phyloP scores from a whole-genome alignment of 2,329 filamentous ascomycete species.

The Mycosphaerella sp. region DNA sequence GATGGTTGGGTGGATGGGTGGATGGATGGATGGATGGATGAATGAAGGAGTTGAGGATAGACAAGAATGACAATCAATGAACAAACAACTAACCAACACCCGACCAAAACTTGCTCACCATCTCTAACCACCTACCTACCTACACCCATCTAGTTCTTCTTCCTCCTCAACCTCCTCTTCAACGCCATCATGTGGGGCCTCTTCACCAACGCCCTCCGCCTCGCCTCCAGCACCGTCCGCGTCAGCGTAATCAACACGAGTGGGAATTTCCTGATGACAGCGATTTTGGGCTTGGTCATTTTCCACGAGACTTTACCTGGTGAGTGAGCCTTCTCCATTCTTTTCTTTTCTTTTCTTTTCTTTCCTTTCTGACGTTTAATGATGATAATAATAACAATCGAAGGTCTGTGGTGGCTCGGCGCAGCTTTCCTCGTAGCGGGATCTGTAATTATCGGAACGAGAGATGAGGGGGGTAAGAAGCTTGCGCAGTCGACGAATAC shows the following conservation, averaged over 20 bases:
- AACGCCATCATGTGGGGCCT: conserved; percentile 80
- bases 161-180: conserved; percentile 66
- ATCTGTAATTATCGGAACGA: conserved; percentile 69
- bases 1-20: too few species aligned
- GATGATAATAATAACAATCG: neutral
- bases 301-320: conserved; percentile 65
- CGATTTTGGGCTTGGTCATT: conserved; percentile 61
- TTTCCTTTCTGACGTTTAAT: neutral
- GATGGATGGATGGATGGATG: too few species aligned
- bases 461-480: conserved; percentile 51
- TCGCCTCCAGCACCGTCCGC: conserved; percentile 68
- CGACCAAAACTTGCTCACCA: too few species aligned
- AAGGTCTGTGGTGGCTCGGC: conserved; percentile 66
- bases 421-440: conserved; percentile 66
- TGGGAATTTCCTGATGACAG: conserved; percentile 73
- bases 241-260: conserved; percentile 79
- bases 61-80: neutral
- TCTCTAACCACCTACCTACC: too few species aligned
- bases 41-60: too few species aligned
- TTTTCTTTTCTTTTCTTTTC: neutral
- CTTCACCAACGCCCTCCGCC: conserved; percentile 71
- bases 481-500: too few species aligned
- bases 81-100: too few species aligned
- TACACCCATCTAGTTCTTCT: conserved; percentile 73
- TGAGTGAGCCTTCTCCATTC: conserved; percentile 9